These are phyloP conservation scores for Fusarium domesticum DNA, from an alignment of 2,329 filamentous ascomycete species.

Conservation along the genomic window DNA sequence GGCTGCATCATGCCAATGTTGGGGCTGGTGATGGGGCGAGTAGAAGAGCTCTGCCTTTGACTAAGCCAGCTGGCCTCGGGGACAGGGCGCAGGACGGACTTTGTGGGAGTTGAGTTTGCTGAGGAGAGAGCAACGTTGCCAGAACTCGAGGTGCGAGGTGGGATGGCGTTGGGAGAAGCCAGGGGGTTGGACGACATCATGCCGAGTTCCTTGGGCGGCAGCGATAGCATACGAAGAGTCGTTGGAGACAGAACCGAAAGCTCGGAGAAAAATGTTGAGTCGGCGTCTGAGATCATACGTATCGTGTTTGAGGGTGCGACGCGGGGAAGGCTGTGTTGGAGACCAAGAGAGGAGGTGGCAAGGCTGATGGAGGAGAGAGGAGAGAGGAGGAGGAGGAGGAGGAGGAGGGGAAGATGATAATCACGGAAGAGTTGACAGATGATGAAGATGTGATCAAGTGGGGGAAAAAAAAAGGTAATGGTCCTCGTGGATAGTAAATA, in stretches of 20 bases:
- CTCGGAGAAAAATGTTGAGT: slow-evolving; percentile 18
- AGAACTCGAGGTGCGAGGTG: slow-evolving; percentile 65
- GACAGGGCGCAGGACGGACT: slow-evolving; percentile 47
- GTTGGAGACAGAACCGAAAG: slow-evolving; percentile 17
- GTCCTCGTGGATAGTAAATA: not conserved
- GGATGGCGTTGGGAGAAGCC: slow-evolving; percentile 60
- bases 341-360: slow-evolving; percentile 1
- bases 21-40: slow-evolving; percentile 5
- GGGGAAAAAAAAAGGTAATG: not conserved
- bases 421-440: not conserved
- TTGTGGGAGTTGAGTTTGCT: slow-evolving; percentile 32
- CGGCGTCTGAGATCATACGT: slow-evolving; percentile 25
- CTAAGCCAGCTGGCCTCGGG: slow-evolving; percentile 61
- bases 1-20: slow-evolving; percentile 33
- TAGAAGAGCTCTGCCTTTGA: slow-evolving; percentile 33
- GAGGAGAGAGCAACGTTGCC: slow-evolving; percentile 19
- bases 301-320: slow-evolving; percentile 13
- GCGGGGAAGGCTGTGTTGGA: slow-evolving; percentile 3
- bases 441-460: not conserved
- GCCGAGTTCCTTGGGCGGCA: slow-evolving; percentile 23
- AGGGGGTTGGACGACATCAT: slow-evolving; percentile 33
- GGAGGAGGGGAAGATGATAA: not conserved
- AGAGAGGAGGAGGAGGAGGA: not conserved
- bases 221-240: slow-evolving; percentile 23
- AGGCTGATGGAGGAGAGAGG: not conserved